Conservation (phyloP, 257 asterid species). For the Vinca minor region DNA sequence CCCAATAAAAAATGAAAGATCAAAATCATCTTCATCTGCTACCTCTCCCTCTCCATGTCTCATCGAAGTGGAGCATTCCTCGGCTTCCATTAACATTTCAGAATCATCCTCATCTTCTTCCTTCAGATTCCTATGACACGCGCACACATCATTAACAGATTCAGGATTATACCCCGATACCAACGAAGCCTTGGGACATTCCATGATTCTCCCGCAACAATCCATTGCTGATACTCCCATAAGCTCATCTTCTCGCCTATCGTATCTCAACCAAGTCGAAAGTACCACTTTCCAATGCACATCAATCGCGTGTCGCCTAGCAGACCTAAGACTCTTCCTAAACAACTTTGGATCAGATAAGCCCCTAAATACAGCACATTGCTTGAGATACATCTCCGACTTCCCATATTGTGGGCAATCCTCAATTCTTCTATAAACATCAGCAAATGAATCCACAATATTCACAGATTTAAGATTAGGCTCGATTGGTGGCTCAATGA, state of each 20-base stretch:
- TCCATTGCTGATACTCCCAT: slow-evolving; percentile 78
- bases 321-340: slow-evolving; percentile 67
- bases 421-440: slow-evolving; percentile 46
- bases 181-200: slow-evolving; percentile 63
- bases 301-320: slow-evolving; percentile 76
- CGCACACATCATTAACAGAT: slow-evolving; percentile 57
- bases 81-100: slow-evolving; percentile 24
- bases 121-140: slow-evolving; percentile 27
- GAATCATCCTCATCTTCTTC: slow-evolving; percentile 28
- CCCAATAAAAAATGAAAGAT: slow-evolving; percentile 67
- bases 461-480: slow-evolving; percentile 61
- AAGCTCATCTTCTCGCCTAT: slow-evolving; percentile 85
- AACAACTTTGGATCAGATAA: slow-evolving; percentile 80
- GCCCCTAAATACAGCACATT: slow-evolving; percentile 63
- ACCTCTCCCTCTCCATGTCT: slow-evolving; percentile 32
- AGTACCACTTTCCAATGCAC: slow-evolving; percentile 86
- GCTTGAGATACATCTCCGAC: slow-evolving; percentile 59
- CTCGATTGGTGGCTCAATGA: slow-evolving; percentile 75
- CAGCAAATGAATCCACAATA: slow-evolving; percentile 60
- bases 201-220: slow-evolving; percentile 72
- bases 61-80: slow-evolving; percentile 63
- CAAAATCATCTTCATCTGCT: slow-evolving; percentile 48
- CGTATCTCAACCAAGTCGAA: slow-evolving; percentile 89
- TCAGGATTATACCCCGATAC: slow-evolving; percentile 79
- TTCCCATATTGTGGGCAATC: slow-evolving; percentile 46